phyloP scores from a whole-genome alignment of 2,329 filamentous ascomycete genomes.

The Furcasterigmium furcatum region DNA sequence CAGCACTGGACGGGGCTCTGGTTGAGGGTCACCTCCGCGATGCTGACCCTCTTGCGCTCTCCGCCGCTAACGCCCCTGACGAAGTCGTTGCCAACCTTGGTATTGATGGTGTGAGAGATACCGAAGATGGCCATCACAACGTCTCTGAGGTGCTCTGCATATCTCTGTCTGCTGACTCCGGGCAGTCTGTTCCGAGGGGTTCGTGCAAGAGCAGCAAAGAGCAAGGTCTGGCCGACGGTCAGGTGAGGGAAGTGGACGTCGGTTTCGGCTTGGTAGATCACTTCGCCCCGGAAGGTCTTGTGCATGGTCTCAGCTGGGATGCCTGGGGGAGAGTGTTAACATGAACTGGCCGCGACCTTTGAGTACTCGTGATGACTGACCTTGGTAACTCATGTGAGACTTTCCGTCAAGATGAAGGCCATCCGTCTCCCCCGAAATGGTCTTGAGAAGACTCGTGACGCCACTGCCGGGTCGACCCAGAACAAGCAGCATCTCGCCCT shows the following conservation, averaged over 20 bases:
- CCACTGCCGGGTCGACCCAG: slow-evolving; percentile 52
- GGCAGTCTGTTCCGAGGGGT: slow-evolving; percentile 60
- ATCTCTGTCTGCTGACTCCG: slow-evolving; percentile 52
- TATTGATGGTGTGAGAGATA: slow-evolving; percentile 58
- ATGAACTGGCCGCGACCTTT: background rate
- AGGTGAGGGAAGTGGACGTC: slow-evolving; percentile 65
- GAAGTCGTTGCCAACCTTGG: slow-evolving; percentile 59
- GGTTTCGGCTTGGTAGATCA: slow-evolving; percentile 62
- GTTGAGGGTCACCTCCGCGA: slow-evolving; percentile 56
- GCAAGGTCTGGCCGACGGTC: slow-evolving; percentile 60
- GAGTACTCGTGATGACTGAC: slow-evolving; percentile 14
- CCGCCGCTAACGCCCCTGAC: slow-evolving; percentile 51
- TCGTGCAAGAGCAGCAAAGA: slow-evolving; percentile 59
- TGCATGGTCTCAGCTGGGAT: slow-evolving; percentile 30
- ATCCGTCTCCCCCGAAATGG: slow-evolving; percentile 49
- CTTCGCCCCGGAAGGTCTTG: slow-evolving; percentile 46
- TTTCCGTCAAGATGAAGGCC: slow-evolving; percentile 42
- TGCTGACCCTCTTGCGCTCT: slow-evolving; percentile 64
- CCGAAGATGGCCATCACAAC: slow-evolving; percentile 61
- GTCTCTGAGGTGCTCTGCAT: slow-evolving; percentile 23
- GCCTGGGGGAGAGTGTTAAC: slow-evolving; percentile 8
- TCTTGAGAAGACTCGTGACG: slow-evolving; percentile 56
- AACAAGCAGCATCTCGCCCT: slow-evolving; percentile 28
- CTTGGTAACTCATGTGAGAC: slow-evolving; percentile 50
- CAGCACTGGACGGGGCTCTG: slow-evolving; percentile 57